A percentile compares a stretch with the other conserved stretches of the same genome.
phyloP scores from a whole-genome alignment of 352 stramenopile species.

The Pythium guiyangense region DNA sequence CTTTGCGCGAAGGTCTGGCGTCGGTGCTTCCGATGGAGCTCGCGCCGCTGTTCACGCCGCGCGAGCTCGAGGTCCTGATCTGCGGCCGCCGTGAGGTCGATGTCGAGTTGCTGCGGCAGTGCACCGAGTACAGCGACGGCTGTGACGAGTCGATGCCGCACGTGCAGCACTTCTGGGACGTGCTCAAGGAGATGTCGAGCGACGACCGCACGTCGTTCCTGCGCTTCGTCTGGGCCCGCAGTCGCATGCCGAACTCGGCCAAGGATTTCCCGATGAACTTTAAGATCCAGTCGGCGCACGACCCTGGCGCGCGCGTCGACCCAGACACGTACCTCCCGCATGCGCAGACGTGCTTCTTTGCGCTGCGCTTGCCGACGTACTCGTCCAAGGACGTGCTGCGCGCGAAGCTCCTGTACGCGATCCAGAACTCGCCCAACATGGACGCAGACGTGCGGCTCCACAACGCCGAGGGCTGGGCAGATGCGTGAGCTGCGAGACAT shows the following conservation, averaged over 20 bases:
- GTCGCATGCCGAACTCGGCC: slow-evolving; percentile 94
- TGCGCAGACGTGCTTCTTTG: slow-evolving; percentile 99
- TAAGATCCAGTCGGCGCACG: slow-evolving; percentile 86
- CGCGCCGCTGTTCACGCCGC: slow-evolving; percentile 93
- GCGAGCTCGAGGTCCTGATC: slow-evolving; percentile 95
- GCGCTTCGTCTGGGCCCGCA: slow-evolving; percentile 97
- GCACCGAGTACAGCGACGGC: slow-evolving; percentile 96
- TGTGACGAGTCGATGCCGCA: slow-evolving; percentile 89
- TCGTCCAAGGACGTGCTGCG: slow-evolving; percentile 86
- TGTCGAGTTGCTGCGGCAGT: slow-evolving; percentile 93
- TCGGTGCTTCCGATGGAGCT: slow-evolving; percentile 96
- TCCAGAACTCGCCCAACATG: slow-evolving; percentile 96
- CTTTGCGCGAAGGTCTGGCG: slow-evolving; percentile 84
- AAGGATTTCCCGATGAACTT: slow-evolving; percentile 97
- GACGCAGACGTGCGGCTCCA: slow-evolving; percentile 89
- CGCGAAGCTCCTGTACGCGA: slow-evolving; percentile 89
- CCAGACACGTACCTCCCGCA: slow-evolving; percentile 94
- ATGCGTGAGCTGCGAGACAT: slow-evolving; percentile 37
- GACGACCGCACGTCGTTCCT: slow-evolving; percentile 95
- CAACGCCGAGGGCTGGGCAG: slow-evolving; percentile 89
- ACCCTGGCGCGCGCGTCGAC: slow-evolving; percentile 63
- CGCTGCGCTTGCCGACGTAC: slow-evolving; percentile 94
- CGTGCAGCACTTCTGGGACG: slow-evolving; percentile 95
- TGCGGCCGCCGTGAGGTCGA: slow-evolving; percentile 96
- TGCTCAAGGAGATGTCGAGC: slow-evolving; percentile 94